A percentile compares a stretch with the other conserved stretches of the same genome.
phyloP scores from a whole-genome alignment of 176 grass and related monocot species.

The Lolium perenne region DNA sequence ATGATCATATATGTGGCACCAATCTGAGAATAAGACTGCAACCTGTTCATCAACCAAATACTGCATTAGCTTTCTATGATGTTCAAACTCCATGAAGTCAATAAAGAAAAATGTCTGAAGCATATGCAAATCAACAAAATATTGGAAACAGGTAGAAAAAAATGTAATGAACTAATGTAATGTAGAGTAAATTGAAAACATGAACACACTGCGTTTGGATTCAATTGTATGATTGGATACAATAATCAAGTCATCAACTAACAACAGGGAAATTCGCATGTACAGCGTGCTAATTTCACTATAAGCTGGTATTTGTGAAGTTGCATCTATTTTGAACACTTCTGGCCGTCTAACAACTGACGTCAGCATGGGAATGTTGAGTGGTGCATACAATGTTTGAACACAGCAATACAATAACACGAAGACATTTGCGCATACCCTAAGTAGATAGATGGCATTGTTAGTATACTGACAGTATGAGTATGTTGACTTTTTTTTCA shows the following conservation, averaged over 20 bases:
- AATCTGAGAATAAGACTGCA: conserved; percentile 75
- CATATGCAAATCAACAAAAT: conserved; percentile 20
- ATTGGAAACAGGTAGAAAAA: background rate
- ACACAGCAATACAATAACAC: background rate
- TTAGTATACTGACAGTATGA: background rate
- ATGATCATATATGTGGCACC: conserved; percentile 91
- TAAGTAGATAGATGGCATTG: background rate
- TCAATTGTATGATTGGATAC: background rate
- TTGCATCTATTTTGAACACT: background rate
- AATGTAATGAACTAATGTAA: background rate
- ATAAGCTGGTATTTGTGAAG: background rate
- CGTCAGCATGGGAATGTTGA: background rate
- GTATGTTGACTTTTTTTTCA: background rate
- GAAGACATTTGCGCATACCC: background rate
- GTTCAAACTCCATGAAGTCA: conserved; percentile 3
- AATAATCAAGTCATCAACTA: conserved; percentile 9
- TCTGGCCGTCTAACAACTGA: conserved; percentile 5
- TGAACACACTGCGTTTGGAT: background rate
- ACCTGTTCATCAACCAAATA: conserved; percentile 62
- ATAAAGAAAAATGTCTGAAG: background rate
- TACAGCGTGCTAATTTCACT: background rate
- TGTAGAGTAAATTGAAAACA: background rate
- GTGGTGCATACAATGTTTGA: background rate
- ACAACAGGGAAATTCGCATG: background rate
- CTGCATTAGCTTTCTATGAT: conserved; percentile 30